Evolutionary conservation across 345 rosid genomes (phyloP).

Genomic region (Eucalyptus regnans): DNA sequence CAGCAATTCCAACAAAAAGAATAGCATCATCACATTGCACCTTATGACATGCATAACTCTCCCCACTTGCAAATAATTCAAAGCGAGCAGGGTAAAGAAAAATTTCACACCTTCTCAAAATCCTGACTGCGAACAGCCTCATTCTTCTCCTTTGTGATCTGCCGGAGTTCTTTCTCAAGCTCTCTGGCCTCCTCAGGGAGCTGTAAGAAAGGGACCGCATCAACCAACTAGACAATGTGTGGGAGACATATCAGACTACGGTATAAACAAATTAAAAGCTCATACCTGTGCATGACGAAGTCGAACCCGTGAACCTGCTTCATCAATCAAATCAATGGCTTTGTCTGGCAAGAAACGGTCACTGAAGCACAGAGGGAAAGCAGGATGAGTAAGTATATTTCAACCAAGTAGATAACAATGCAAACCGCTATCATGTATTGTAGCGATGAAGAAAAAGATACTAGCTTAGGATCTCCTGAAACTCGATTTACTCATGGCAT

Average conservation of each 20-base stretch:
- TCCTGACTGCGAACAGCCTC: slow-evolving; percentile 95
- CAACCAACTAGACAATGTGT: not conserved
- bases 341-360: slow-evolving; percentile 98
- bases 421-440: not conserved
- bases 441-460: not conserved
- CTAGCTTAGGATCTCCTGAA: not conserved
- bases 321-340: slow-evolving; percentile 98
- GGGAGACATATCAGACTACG: not conserved
- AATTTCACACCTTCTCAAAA: slow-evolving; percentile 73
- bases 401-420: not conserved
- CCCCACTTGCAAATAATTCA: not conserved
- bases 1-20: not conserved
- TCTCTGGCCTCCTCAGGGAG: slow-evolving; percentile 98
- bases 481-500: not conserved
- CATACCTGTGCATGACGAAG: slow-evolving; percentile 89
- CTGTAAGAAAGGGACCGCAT: slow-evolving; percentile 18
- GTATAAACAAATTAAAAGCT: not conserved
- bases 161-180: slow-evolving; percentile 91
- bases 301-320: slow-evolving; percentile 98
- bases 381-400: not conserved
- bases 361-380: slow-evolving; percentile 21
- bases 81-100: not conserved
- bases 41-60: not conserved
- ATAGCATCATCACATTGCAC: not conserved
- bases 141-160: slow-evolving; percentile 89